Conservation (phyloP, 495 filamentous ascomycete species). For the Penicillium waksmanii region DNA sequence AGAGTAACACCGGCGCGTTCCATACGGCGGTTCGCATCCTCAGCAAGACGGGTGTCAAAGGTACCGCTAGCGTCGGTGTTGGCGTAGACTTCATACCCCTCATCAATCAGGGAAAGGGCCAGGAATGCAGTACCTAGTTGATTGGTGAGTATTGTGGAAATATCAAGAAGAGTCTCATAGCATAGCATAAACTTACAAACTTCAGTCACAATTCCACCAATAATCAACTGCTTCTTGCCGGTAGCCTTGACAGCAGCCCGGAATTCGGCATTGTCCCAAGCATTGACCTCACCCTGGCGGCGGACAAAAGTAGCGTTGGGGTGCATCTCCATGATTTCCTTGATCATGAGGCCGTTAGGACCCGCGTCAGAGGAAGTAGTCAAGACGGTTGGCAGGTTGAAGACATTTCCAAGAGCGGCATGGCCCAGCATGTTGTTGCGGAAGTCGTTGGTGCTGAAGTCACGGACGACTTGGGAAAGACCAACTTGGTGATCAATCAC, state of each 20-base stretch:
- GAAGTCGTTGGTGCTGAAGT: conserved; percentile 65
- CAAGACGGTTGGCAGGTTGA: conserved; percentile 70
- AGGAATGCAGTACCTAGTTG: conserved; percentile 65
- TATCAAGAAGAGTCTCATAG: conserved; percentile 1
- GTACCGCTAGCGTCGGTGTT: conserved; percentile 75
- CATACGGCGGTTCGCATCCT: conserved; percentile 69
- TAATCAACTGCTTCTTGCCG: conserved; percentile 70
- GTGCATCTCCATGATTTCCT: conserved; percentile 71
- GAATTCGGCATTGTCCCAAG: conserved; percentile 79
- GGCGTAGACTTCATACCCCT: conserved; percentile 77
- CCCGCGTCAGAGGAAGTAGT: conserved; percentile 66
- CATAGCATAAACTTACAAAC: conserved; percentile 56
- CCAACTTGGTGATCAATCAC: conserved; percentile 76
- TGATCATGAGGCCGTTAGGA: conserved; percentile 70
- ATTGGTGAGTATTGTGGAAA: background rate
- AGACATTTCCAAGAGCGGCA: conserved; percentile 65
- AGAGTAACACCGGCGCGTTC: conserved; percentile 66
- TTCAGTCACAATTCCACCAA: conserved; percentile 76
- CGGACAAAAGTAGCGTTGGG: conserved; percentile 67
- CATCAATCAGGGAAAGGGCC: conserved; percentile 69
- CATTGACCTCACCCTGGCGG: conserved; percentile 76
- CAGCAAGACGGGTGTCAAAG: conserved; percentile 56
- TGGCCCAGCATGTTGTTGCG: conserved; percentile 71
- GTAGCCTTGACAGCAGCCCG: conserved; percentile 65
- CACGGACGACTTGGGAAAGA: conserved; percentile 65